A percentile compares a stretch with the other conserved stretches of the same genome.
phyloP scores from a whole-genome alignment of 176 grass and related monocot genomes.

The Eremochloa ophiuroides region DNA sequence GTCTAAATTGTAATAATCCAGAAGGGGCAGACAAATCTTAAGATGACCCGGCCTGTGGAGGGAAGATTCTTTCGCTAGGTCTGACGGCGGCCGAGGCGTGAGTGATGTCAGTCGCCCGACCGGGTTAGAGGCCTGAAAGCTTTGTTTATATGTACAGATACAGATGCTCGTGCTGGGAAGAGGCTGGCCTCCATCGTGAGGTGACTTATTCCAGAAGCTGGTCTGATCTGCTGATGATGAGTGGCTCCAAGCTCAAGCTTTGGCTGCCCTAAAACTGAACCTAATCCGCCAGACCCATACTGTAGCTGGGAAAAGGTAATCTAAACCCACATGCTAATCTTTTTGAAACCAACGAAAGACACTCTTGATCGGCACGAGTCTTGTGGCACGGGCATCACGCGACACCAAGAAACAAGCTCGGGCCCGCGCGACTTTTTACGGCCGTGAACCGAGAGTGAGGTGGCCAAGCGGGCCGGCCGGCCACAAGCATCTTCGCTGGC shows the following conservation, averaged over 20 bases:
- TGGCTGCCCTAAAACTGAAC: not conserved
- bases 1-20: not conserved
- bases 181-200: not conserved
- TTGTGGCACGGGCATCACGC: not conserved
- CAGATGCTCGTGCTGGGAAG: not conserved
- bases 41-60: not conserved
- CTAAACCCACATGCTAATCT: not conserved
- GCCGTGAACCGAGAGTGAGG: too few species aligned
- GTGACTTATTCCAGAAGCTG: conserved; percentile 2
- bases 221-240: not conserved
- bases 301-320: too few species aligned
- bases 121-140: not conserved
- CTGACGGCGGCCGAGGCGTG: not conserved
- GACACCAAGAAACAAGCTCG: not conserved
- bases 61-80: not conserved
- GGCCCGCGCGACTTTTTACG: too few species aligned
- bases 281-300: not conserved
- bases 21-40: not conserved
- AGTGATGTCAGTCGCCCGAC: not conserved
- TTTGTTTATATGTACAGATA: not conserved
- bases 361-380: not conserved
- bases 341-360: not conserved
- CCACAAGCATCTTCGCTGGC: too few species aligned
- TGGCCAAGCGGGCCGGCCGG: too few species aligned
- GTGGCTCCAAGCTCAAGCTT: not conserved